A percentile compares a stretch with the other conserved stretches of the same genome.
phyloP scores from a whole-genome alignment of 2,329 filamentous ascomycete genomes.

The Lasiodiplodia theobromae region DNA sequence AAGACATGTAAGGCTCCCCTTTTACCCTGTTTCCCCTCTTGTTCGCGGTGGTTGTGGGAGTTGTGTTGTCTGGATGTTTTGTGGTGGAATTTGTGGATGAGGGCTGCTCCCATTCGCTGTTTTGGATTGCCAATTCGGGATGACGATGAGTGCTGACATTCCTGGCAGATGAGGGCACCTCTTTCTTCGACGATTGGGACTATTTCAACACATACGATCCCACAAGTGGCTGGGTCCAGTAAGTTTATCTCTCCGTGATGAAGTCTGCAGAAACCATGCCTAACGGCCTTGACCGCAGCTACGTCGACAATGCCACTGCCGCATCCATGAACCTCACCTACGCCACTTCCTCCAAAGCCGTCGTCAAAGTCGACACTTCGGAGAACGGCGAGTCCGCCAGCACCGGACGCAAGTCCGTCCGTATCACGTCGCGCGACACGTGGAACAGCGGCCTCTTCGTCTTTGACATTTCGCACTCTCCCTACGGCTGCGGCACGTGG shows the following conservation, averaged over 20 bases:
- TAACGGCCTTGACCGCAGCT: conserved; percentile 24
- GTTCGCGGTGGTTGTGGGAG: conserved; percentile 68
- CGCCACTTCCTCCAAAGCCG: conserved; percentile 17
- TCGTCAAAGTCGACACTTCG: conserved; percentile 46
- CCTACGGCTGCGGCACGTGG: conserved; percentile 43
- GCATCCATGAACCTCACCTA: conserved; percentile 19
- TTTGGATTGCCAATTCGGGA: background rate
- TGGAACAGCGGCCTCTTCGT: conserved; percentile 43
- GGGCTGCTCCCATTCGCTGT: no score
- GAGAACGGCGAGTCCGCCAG: conserved; percentile 34
- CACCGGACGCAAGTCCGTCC: conserved; percentile 40
- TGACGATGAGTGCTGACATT: background rate
- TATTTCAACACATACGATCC: conserved; percentile 41
- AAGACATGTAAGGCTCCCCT: conserved; percentile 68
- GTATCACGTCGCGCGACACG: conserved; percentile 38
- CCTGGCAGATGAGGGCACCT: conserved; percentile 62
- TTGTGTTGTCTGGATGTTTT: conserved; percentile 54
- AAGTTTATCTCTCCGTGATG: conserved; percentile 28
- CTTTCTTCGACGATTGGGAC: conserved; percentile 44
- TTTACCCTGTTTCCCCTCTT: conserved; percentile 64
- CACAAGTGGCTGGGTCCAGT: conserved; percentile 41
- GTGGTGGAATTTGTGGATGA: conserved; percentile 56
- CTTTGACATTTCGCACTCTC: conserved; percentile 43
- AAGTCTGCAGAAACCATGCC: background rate
- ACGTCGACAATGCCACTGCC: conserved; percentile 31